These are phyloP conservation scores for Aspergillus ustus DNA, from an alignment of 2,329 filamentous ascomycete species.

Conservation along the genomic window DNA sequence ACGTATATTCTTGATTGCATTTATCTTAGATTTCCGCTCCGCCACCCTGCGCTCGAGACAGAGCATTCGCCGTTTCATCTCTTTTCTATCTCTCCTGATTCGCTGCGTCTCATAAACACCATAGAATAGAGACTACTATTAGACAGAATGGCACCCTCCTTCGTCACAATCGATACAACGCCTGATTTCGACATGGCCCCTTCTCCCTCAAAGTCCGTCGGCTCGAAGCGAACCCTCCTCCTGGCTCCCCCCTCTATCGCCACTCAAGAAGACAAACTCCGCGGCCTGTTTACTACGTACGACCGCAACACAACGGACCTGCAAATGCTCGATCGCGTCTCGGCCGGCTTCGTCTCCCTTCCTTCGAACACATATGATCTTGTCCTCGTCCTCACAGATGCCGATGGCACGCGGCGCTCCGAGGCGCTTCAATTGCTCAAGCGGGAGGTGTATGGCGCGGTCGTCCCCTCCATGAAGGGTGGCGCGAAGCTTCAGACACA, in stretches of 20 bases:
- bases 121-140: neutral
- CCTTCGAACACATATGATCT: constrained; percentile 79
- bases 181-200: constrained; percentile 54
- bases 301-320: constrained; percentile 81
- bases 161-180: constrained; percentile 57
- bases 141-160: constrained; percentile 21
- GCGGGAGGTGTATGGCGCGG: constrained; percentile 68
- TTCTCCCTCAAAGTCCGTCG: constrained; percentile 32
- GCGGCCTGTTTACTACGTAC: constrained; percentile 70
- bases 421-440: constrained; percentile 70
- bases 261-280: constrained; percentile 78
- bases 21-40: too few species aligned
- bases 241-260: constrained; percentile 90
- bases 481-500: constrained; percentile 29
- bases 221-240: constrained; percentile 68
- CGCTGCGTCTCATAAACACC: neutral
- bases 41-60: neutral
- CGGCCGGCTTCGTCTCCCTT: constrained; percentile 77
- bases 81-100: neutral
- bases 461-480: constrained; percentile 62
- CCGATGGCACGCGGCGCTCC: constrained; percentile 65
- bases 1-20: neutral
- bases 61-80: neutral
- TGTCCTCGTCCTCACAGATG: constrained; percentile 81
- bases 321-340: constrained; percentile 96